phyloP scores from a whole-genome alignment of 495 filamentous ascomycete species.

The Lasiosphaeriaceae sp. region DNA sequence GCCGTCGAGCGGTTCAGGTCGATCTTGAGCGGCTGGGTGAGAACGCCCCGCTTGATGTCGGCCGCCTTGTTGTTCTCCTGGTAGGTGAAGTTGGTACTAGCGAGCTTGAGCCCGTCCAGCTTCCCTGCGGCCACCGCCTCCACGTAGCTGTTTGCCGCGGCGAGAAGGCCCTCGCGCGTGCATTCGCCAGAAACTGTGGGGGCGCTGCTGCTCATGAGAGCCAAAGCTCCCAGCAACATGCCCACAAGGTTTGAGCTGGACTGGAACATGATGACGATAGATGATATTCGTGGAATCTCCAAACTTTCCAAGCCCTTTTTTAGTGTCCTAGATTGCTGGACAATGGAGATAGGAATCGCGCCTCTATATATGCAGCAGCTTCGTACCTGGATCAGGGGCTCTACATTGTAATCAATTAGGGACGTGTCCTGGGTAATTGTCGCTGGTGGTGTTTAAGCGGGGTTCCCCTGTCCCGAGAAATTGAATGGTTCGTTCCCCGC shows the following conservation, averaged over 20 bases:
- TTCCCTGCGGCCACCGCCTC: slow-evolving; percentile 31
- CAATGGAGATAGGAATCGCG: neutral
- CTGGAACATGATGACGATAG: neutral
- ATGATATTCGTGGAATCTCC: too few species aligned
- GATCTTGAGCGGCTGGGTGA: slow-evolving; percentile 33
- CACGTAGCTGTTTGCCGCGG: slow-evolving; percentile 34
- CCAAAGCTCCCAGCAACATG: neutral
- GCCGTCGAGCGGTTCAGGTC: slow-evolving; percentile 37
- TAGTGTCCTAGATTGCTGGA: too few species aligned
- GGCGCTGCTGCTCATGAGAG: neutral
- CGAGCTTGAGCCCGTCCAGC: slow-evolving; percentile 22
- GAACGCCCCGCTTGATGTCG: slow-evolving; percentile 30
- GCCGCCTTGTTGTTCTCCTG: slow-evolving; percentile 39
- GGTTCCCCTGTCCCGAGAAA: neutral
- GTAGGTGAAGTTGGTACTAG: slow-evolving; percentile 37
- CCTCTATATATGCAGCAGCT: too few species aligned
- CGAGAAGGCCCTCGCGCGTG: slow-evolving; percentile 35
- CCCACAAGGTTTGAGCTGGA: neutral
- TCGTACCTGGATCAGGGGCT: neutral
- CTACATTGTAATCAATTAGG: neutral
- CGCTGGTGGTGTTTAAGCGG: neutral
- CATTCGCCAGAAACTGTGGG: slow-evolving; percentile 26
- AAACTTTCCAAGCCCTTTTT: too few species aligned
- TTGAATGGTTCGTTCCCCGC: neutral
- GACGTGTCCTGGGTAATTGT: neutral